Evolutionary conservation across 768 basidiomycete species (phyloP).

Genomic region (Podaxis sp.): DNA sequence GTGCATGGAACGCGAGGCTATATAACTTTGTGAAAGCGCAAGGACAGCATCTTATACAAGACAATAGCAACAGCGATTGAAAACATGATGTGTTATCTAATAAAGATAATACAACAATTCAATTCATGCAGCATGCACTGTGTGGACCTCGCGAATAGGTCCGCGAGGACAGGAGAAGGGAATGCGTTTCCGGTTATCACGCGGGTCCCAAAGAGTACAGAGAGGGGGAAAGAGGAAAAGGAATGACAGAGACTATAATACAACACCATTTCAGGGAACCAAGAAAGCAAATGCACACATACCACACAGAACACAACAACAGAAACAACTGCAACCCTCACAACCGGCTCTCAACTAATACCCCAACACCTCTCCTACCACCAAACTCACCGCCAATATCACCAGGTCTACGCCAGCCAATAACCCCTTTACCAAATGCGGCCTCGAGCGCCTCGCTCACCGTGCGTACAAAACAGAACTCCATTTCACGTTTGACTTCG

Average conservation of each 20-base stretch:
- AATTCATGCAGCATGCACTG: background rate
- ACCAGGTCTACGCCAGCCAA: constrained; percentile 59
- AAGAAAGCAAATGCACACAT: background rate
- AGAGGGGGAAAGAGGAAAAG: no score
- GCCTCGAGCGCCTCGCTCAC: constrained; percentile 81
- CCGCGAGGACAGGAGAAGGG: no score
- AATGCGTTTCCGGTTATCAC: no score
- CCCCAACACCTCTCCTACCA: constrained; percentile 1
- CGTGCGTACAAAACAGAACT: constrained; percentile 79
- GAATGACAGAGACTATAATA: no score
- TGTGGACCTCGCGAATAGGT: no score
- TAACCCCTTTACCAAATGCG: constrained; percentile 71
- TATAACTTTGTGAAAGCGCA: no score
- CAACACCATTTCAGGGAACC: background rate
- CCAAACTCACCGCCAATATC: background rate
- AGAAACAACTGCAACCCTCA: constrained; percentile 21
- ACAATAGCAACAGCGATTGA: background rate
- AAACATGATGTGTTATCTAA: background rate
- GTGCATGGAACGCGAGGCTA: no score
- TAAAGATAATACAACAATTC: background rate
- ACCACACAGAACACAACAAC: background rate
- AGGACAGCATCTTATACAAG: no score
- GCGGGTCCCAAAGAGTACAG: no score
- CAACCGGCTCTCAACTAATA: constrained; percentile 55
- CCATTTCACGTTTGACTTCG: constrained; percentile 72